These are phyloP conservation scores for Peniophora sp. DNA, from an alignment of 1,284 basidiomycete species.

Conservation along the genomic window DNA sequence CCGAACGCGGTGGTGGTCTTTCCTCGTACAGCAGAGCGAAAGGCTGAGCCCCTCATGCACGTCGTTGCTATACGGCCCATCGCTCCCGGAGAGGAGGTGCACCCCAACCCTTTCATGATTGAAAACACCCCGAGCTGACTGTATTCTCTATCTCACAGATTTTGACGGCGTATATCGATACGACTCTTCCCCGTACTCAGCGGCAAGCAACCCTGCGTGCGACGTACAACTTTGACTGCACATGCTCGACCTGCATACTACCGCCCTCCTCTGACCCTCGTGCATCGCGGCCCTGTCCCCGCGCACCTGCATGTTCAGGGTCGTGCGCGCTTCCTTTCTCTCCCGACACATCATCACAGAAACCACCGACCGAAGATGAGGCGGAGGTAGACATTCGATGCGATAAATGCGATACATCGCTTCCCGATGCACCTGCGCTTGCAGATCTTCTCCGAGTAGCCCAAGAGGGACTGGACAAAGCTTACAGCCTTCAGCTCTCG, in stretches of 20 bases:
- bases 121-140: constrained; percentile 5
- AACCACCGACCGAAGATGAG: constrained; percentile 13
- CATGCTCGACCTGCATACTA: constrained; percentile 51
- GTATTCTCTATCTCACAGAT: constrained; percentile 27
- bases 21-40: constrained; percentile 41
- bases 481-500: constrained; percentile 47
- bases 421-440: constrained; percentile 44
- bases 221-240: constrained; percentile 79
- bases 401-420: constrained; percentile 43
- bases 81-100: constrained; percentile 65
- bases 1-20: constrained; percentile 91
- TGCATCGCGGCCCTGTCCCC: too few species aligned
- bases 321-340: too few species aligned
- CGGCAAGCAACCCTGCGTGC: constrained; percentile 56
- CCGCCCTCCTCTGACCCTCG: too few species aligned
- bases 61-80: constrained; percentile 68
- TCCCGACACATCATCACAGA: constrained; percentile 5
- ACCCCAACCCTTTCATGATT: too few species aligned
- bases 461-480: constrained; percentile 64
- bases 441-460: constrained; percentile 57
- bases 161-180: constrained; percentile 80
- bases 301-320: too few species aligned
- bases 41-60: constrained; percentile 55
- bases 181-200: constrained; percentile 52
- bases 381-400: constrained; percentile 32